A percentile compares a stretch with the other conserved stretches of the same genome.
phyloP scores from a whole-genome alignment of 1,284 basidiomycete genomes.

The Rhodotorula sp. region DNA sequence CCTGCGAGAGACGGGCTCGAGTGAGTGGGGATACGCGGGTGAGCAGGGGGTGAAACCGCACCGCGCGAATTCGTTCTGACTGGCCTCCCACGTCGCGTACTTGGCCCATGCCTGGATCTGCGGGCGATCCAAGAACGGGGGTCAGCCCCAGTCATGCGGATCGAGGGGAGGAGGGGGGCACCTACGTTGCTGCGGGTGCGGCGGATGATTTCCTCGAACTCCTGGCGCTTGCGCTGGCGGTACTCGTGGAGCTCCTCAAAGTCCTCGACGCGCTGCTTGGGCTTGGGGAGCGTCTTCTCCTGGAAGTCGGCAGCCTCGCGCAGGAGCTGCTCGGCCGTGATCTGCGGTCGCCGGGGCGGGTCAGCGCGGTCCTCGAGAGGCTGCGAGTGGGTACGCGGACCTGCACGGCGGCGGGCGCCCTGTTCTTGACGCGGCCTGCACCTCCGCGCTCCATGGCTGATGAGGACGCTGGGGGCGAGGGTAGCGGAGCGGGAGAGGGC shows the following conservation, averaged over 20 bases:
- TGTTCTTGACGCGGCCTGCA: constrained; percentile 74
- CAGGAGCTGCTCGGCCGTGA: constrained; percentile 95
- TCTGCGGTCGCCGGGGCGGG: constrained; percentile 55
- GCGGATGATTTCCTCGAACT: constrained; percentile 93
- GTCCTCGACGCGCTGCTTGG: constrained; percentile 93
- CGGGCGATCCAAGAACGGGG: neutral
- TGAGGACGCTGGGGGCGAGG: neutral
- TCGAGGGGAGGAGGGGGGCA: constrained; percentile 50
- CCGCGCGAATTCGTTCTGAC: constrained; percentile 91
- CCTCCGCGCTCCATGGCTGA: constrained; percentile 48
- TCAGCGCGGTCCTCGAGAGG: neutral
- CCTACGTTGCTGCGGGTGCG: constrained; percentile 83
- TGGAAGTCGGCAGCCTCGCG: constrained; percentile 98
- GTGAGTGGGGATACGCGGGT: neutral
- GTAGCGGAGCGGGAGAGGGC: no score
- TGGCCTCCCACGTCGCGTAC: constrained; percentile 76
- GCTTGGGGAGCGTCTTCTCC: constrained; percentile 83
- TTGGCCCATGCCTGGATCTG: constrained; percentile 60
- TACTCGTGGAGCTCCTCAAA: constrained; percentile 97
- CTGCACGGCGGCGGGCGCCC: constrained; percentile 87
- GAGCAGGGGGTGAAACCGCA: neutral
- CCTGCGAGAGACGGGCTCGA: constrained; percentile 31
- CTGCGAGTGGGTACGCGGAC: constrained; percentile 52
- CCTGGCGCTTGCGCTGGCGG: constrained; percentile 87
- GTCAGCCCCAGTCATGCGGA: neutral